Percentiles rank a stretch among this genome's conserved stretches.
phyloP scores from a whole-genome alignment of 805 yeast species.

The Limtongozyma cylindracea region DNA sequence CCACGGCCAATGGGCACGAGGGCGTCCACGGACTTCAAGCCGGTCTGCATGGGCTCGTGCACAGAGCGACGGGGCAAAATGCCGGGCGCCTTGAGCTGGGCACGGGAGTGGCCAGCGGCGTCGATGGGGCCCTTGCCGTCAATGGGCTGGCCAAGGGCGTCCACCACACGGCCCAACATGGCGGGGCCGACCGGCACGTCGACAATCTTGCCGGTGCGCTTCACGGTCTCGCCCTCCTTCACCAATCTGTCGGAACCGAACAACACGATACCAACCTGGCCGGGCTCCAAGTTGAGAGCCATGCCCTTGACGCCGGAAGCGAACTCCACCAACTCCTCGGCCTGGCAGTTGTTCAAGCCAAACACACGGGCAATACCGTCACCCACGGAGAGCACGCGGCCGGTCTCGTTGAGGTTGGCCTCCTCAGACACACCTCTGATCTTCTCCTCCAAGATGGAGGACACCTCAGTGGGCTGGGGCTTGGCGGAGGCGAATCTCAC shows the following conservation, averaged over 20 bases:
- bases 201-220: slow-evolving; percentile 98
- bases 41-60: slow-evolving; percentile 98
- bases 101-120: slow-evolving; percentile 67
- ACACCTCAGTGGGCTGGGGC: slow-evolving; percentile 98
- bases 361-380: slow-evolving; percentile 99
- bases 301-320: slow-evolving; percentile 99
- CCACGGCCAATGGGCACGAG: slow-evolving; percentile 99
- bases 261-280: slow-evolving; percentile 99
- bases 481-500: slow-evolving; percentile 83
- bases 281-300: slow-evolving; percentile 99
- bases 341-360: slow-evolving; percentile 98
- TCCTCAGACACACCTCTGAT: slow-evolving; percentile 98
- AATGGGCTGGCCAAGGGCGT: slow-evolving; percentile 97
- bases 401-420: slow-evolving; percentile 96
- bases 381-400: slow-evolving; percentile 98
- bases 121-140: slow-evolving; percentile 99
- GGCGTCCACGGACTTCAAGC: slow-evolving; percentile 97
- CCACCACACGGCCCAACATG: slow-evolving; percentile 97
- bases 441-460: slow-evolving; percentile 96
- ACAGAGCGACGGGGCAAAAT: slow-evolving; percentile 98
- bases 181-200: slow-evolving; percentile 98
- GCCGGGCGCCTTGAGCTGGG: slow-evolving; percentile 99
- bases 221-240: slow-evolving; percentile 98
- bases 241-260: slow-evolving; percentile 98
- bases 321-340: slow-evolving; percentile 98